Percentiles rank a stretch among this genome's conserved stretches.
These are phyloP conservation scores for Apophysomyces sp. DNA, from an alignment of 371 early-diverging fungal species.

Conservation along the genomic window DNA sequence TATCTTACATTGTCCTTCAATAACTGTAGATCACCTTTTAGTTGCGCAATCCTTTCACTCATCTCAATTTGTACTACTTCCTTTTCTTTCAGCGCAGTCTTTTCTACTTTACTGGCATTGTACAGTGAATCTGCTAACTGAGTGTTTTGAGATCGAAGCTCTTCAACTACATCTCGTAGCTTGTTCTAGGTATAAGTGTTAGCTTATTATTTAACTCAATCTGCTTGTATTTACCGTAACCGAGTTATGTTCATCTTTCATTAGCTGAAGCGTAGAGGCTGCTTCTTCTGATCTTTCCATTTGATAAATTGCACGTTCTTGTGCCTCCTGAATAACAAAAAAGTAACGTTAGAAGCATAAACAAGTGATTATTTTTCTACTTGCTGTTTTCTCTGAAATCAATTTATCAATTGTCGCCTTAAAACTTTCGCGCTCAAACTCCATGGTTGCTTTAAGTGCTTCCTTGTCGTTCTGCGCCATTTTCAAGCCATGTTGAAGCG, in stretches of 20 bases:
- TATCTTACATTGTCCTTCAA: not conserved
- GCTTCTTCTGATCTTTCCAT: constrained; percentile 11
- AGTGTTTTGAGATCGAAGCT: constrained; percentile 6
- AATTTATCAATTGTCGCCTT: not conserved
- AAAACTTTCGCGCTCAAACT: constrained; percentile 5
- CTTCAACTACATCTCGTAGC: constrained; percentile 2
- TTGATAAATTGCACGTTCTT: constrained; percentile 19
- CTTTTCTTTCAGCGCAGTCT: not conserved
- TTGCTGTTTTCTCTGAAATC: constrained; percentile 8
- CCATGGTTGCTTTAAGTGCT: not conserved
- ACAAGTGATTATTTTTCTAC: not conserved
- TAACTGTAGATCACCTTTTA: not conserved
- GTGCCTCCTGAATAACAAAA: constrained; percentile 9
- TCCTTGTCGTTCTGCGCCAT: not conserved
- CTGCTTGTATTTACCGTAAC: constrained; percentile 5
- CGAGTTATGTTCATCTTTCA: constrained; percentile 14
- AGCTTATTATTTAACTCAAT: not conserved
- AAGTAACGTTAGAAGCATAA: not conserved
- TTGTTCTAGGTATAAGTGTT: constrained; percentile 1
- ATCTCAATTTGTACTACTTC: not conserved
- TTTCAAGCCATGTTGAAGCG: not conserved
- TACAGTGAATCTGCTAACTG: not conserved
- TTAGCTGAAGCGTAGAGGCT: constrained; percentile 4
- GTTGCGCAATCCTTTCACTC: not conserved
- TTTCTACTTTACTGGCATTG: not conserved